Evolutionary conservation across 495 filamentous ascomycete species (phyloP).

Genomic region (Podospora pseudocomata): DNA sequence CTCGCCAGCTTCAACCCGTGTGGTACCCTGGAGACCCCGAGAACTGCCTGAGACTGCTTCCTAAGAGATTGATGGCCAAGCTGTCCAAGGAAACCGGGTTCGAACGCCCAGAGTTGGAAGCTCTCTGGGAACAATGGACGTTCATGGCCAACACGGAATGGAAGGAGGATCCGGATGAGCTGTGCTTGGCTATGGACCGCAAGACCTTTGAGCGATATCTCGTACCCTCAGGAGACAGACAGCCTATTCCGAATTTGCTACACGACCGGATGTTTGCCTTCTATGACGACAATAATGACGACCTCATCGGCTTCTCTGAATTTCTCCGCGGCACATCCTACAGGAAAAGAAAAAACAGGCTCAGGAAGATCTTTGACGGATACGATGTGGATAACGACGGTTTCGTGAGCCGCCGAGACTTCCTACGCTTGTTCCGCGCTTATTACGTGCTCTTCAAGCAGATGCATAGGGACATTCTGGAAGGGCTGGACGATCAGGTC

Average conservation of each 20-base stretch:
- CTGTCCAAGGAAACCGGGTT: conserved; percentile 70
- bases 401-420: conserved; percentile 81
- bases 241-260: conserved; percentile 78
- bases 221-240: conserved; percentile 73
- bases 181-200: conserved; percentile 80
- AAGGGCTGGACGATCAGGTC: conserved; percentile 74
- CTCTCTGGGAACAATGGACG: conserved; percentile 93
- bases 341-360: conserved; percentile 71
- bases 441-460: conserved; percentile 85
- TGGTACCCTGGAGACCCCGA: conserved; percentile 90
- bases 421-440: conserved; percentile 84
- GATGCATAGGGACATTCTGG: conserved; percentile 78
- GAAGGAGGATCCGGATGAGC: conserved; percentile 72
- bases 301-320: conserved; percentile 89
- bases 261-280: conserved; percentile 96
- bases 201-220: conserved; percentile 89
- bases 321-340: conserved; percentile 82
- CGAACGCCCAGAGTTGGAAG: conserved; percentile 80
- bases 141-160: conserved; percentile 85
- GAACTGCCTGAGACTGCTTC: conserved; percentile 56
- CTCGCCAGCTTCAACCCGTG: conserved; percentile 64
- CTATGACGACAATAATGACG: conserved; percentile 86
- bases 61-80: conserved; percentile 57
- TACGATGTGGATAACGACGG: conserved; percentile 93
- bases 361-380: conserved; percentile 74